These are phyloP conservation scores for Hypoxylon subgilvum DNA, from an alignment of 495 filamentous ascomycete species.

Conservation along the genomic window DNA sequence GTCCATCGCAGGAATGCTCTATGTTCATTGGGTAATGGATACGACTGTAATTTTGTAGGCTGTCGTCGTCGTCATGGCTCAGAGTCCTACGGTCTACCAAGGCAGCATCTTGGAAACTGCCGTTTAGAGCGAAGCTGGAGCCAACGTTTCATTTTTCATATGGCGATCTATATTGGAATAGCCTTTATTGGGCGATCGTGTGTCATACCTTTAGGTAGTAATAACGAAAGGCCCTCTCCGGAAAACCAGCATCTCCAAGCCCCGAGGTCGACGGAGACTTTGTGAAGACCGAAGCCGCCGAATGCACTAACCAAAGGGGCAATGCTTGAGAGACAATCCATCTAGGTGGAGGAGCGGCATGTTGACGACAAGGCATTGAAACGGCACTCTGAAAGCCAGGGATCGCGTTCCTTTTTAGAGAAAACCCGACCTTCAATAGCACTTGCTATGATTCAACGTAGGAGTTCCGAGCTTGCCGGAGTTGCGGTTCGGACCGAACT, in stretches of 20 bases:
- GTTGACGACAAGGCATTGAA: background rate
- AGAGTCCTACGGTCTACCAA: background rate
- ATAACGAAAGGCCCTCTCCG: background rate
- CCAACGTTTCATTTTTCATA: conserved; percentile 20
- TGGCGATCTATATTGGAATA: conserved; percentile 29
- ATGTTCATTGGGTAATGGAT: conserved; percentile 14
- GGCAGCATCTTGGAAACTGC: background rate
- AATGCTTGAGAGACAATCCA: conserved; percentile 6
- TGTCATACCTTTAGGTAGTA: background rate
- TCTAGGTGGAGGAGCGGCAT: background rate
- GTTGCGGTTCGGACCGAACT: conserved; percentile 30
- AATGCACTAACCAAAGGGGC: conserved; percentile 14
- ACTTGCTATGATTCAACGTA: conserved; percentile 7
- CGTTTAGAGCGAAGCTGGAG: conserved; percentile 17
- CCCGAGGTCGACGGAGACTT: conserved; percentile 13
- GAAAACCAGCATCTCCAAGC: conserved; percentile 11
- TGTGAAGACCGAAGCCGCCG: conserved; percentile 21
- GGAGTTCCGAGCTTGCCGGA: conserved; percentile 28
- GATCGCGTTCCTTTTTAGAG: conserved; percentile 21
- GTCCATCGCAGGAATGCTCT: background rate
- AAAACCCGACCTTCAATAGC: background rate
- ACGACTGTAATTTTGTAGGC: conserved; percentile 21
- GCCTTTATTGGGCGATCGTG: conserved; percentile 2
- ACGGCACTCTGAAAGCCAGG: conserved; percentile 9
- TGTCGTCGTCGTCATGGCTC: background rate